phyloP scores from a whole-genome alignment of 768 basidiomycete species.

The Trametes maxima region DNA sequence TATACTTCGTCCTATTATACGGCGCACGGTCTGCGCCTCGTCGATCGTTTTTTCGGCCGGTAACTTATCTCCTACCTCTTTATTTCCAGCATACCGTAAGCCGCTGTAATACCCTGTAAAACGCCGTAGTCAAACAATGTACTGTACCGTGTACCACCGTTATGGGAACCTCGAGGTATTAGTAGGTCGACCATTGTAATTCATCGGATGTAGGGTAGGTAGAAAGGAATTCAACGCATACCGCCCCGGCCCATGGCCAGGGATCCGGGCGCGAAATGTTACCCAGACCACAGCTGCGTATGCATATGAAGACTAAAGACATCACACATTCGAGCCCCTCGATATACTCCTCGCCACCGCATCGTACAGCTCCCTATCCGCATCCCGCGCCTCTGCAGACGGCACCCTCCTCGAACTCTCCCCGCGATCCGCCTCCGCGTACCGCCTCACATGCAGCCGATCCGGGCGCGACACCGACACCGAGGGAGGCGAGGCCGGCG shows the following conservation, averaged over 20 bases:
- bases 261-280: not conserved
- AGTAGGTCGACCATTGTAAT: not conserved
- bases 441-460: constrained; percentile 23
- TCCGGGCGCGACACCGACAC: constrained; percentile 18
- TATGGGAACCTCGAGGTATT: too few species aligned
- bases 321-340: not conserved
- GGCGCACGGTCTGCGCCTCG: not conserved
- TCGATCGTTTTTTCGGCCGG: not conserved
- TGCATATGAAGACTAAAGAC: not conserved
- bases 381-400: not conserved
- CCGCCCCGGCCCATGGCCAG: too few species aligned
- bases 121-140: not conserved
- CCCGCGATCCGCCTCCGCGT: constrained; percentile 7
- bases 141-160: not conserved
- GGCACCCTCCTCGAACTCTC: constrained; percentile 16
- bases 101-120: constrained; percentile 1
- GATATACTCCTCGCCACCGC: constrained; percentile 11
- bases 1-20: not conserved
- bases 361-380: constrained; percentile 16
- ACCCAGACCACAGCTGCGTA: not conserved
- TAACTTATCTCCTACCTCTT: constrained; percentile 7
- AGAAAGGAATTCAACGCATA: too few species aligned
- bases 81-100: not conserved
- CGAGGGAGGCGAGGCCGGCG: not conserved
- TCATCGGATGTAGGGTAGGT: not conserved